These are phyloP conservation scores for Apiospora malaysiana DNA, from an alignment of 2,329 filamentous ascomycete genomes.

Conservation along the genomic window DNA sequence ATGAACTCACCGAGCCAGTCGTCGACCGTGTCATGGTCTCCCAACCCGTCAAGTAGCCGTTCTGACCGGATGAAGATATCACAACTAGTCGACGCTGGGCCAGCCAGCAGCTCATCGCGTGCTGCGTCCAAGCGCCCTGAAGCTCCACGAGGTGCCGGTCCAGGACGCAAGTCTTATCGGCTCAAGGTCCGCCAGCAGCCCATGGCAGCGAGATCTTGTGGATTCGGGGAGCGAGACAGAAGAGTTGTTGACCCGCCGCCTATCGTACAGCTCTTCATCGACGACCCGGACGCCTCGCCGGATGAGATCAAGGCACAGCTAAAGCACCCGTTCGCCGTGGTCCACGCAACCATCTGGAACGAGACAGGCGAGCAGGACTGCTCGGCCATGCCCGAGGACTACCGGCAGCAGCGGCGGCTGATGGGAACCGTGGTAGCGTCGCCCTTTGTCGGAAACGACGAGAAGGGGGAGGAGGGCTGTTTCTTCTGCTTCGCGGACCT, in stretches of 20 bases:
- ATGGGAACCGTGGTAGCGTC: slow-evolving; percentile 83
- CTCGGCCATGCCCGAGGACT: slow-evolving; percentile 74
- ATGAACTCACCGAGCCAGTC: slow-evolving; percentile 13
- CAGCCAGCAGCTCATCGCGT: slow-evolving; percentile 22
- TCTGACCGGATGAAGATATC: slow-evolving; percentile 40
- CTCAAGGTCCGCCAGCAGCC: slow-evolving; percentile 78
- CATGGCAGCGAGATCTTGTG: slow-evolving; percentile 77
- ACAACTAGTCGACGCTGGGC: slow-evolving; percentile 36
- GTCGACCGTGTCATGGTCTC: slow-evolving; percentile 26
- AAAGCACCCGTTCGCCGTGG: slow-evolving; percentile 70
- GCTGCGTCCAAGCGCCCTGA: slow-evolving; percentile 32
- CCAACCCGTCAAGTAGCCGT: slow-evolving; percentile 33
- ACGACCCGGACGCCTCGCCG: slow-evolving; percentile 58
- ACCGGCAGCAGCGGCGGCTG: slow-evolving; percentile 73
- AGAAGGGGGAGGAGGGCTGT: slow-evolving; percentile 74
- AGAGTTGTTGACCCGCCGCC: slow-evolving; percentile 84
- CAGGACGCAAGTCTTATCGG: slow-evolving; percentile 42
- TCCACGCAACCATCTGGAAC: slow-evolving; percentile 80
- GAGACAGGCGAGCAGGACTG: slow-evolving; percentile 70
- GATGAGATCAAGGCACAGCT: slow-evolving; percentile 60
- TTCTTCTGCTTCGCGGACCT: slow-evolving; percentile 89
- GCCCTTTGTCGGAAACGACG: slow-evolving; percentile 77
- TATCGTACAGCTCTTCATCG: slow-evolving; percentile 75
- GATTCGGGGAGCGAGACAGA: slow-evolving; percentile 82
- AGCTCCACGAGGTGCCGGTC: slow-evolving; percentile 25